phyloP scores from a whole-genome alignment of 2,329 filamentous ascomycete genomes.

The Aspergillus neoniger region DNA sequence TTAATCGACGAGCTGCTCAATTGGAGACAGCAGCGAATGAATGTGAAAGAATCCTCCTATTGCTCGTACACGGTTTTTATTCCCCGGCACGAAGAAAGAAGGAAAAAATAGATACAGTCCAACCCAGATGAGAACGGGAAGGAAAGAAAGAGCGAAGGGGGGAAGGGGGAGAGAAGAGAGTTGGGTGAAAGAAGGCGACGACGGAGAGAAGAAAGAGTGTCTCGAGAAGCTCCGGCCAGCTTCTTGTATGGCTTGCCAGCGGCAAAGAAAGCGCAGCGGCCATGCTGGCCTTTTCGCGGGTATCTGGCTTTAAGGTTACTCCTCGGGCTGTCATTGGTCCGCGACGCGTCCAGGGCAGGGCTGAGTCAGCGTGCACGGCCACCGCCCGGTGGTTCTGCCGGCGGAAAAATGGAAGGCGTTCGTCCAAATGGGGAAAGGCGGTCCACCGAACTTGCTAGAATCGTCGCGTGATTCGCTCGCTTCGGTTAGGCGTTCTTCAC shows the following conservation, averaged over 20 bases:
- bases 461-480: slow-evolving; percentile 1
- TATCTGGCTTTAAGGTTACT: slow-evolving; percentile 39
- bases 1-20: not conserved
- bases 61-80: not conserved
- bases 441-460: slow-evolving; percentile 38
- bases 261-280: slow-evolving; percentile 38
- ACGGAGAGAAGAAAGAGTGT: slow-evolving; percentile 21
- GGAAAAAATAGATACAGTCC: slow-evolving; percentile 6
- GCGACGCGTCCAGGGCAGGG: slow-evolving; percentile 17
- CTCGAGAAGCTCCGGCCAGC: slow-evolving; percentile 20
- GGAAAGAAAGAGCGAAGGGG: slow-evolving; percentile 15
- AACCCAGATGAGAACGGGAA: slow-evolving; percentile 4
- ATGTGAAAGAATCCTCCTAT: not conserved
- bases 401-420: slow-evolving; percentile 4
- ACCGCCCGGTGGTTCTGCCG: slow-evolving; percentile 30
- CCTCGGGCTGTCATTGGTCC: slow-evolving; percentile 39
- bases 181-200: slow-evolving; percentile 17
- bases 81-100: slow-evolving; percentile 5
- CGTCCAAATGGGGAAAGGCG: slow-evolving; percentile 9
- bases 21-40: not conserved
- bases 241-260: slow-evolving; percentile 36
- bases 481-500: slow-evolving; percentile 12
- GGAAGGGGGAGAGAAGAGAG: slow-evolving; percentile 1
- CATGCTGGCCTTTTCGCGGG: slow-evolving; percentile 48
- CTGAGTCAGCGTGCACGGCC: slow-evolving; percentile 31